Base-by-base conservation (phyloP, 2,329 filamentous ascomycete species). In the Calonectria pseudoturangicola region DNA sequence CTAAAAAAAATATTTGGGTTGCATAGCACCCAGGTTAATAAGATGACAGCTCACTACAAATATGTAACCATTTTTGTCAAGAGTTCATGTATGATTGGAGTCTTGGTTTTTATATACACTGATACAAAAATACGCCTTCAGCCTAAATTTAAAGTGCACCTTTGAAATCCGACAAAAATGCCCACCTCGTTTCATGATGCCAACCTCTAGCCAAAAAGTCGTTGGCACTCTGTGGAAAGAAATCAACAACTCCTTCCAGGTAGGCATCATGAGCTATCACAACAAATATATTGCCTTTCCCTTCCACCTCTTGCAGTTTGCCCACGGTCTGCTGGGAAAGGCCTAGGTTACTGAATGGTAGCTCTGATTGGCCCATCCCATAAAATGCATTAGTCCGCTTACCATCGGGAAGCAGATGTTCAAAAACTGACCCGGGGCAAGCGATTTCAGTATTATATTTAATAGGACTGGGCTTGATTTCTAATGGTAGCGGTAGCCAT, bases 181-280 rank as follows among this genome's bases (percentile, higher is more conserved):
- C 30, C 48, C 58, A 30, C 15, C 39, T 30, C 39, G 28, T 25
- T 10, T 65, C 39, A 13, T 70, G 47, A 41, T 58, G 36, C 60
- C 48, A 56, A 3, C 39, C 21, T 65, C 48, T 65, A 1, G 28
- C 47, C 16, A 65, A 21, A 65, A 65, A n/a, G 7, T 65, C 39
- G 43, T 70, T 58, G 5, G 58, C 60, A 21, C 27, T 30, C 1
- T 28, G 18, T n/a, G 58, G 36, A 30, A 70, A 70, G 39, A 58
- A 27, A 21, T 41, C 39, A 18, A 58, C 48, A 16, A 36, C 33
- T 10, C 33, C 33, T 12, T 28, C 67, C 5, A 69, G 58, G 15
- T 69, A 58, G 33, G 27, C 13, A 16, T 63, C 56, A 21, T 64
- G 58, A n/a, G 58, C 48, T 36, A 36, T 36, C 15, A 54, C 47